Base-by-base conservation (phyloP, 2,329 filamentous ascomycete genomes). In the Colletotrichum sojae region DNA sequence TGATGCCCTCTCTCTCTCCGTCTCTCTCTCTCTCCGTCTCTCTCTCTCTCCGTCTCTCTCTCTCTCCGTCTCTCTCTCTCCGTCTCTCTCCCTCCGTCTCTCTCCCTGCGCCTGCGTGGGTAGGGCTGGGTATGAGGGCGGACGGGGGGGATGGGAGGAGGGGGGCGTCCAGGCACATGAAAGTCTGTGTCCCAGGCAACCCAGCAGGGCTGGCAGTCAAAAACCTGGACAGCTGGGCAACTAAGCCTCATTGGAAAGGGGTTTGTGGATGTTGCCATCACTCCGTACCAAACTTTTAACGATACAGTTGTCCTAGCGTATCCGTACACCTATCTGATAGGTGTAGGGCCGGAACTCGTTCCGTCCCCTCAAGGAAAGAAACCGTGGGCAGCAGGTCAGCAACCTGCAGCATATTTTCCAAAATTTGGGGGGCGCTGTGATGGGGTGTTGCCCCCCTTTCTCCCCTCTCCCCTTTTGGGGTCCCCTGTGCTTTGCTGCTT, bases 131-230 rank as follows among this genome's bases (percentile, higher is more conserved):
- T n/a, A 9, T n/a, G 45, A 48, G 45, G 45, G 45, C 13, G 45
- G 15, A 20, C 45, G 39, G 40, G 40, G 40, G n/a, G 13, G 2
- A 43, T n/a, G n/a, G n/a, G n/a, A n/a, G n/a, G 16, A 5, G 27
- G 31, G 31, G 15, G n/a, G n/a, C 43, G 43, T 36, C 13, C 43
- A 45, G 43, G 45, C 45, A 48, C 18, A 20, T 48, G 45, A 48
- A 48, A 20, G 18, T 60, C 27, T 39, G 57, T 51, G 45, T 51
- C 31, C 18, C 45, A n/a, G 57, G 16, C 57, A 60, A 51, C 45
- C 27, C 57, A 51, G 57, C 57, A 60, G 57, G 57, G 57, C 57
- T 60, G 20, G 57, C 57, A 51, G 27, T 39, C 15, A 51, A 39
- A 60, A 51, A 49, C 27, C 18, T 40, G 57, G 31, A n/a, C 46